A percentile compares a stretch with the other conserved stretches of the same genome.
Evolutionary conservation across 805 yeast species (phyloP).

Genomic region (Saccharomycopsis sp.): DNA sequence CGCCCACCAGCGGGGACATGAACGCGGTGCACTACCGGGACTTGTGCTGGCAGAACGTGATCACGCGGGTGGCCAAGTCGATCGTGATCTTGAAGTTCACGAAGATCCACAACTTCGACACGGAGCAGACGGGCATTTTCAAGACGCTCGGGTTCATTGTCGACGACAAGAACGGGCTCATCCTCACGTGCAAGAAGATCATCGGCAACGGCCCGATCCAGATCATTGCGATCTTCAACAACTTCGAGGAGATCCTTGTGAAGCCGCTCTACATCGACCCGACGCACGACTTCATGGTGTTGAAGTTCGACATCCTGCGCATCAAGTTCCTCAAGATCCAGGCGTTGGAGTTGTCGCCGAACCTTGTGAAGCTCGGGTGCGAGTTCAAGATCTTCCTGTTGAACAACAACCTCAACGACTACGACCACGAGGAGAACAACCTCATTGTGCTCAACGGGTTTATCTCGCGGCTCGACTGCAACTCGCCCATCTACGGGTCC

Average conservation of each 20-base stretch:
- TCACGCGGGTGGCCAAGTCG: constrained; percentile 21
- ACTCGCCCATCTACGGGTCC: constrained; percentile 21
- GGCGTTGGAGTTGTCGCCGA: constrained; percentile 20
- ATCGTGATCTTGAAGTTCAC: constrained; percentile 21
- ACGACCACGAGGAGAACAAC: constrained; percentile 21
- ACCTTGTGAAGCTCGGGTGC: constrained; percentile 21
- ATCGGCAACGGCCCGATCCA: constrained; percentile 22
- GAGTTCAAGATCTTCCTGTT: constrained; percentile 22
- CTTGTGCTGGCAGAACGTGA: constrained; percentile 22
- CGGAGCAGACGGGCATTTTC: constrained; percentile 21
- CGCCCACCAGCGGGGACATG: constrained; percentile 21
- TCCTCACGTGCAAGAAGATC: constrained; percentile 21
- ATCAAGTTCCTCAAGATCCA: constrained; percentile 21
- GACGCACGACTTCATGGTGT: constrained; percentile 21
- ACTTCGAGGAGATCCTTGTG: constrained; percentile 21
- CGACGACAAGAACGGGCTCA: constrained; percentile 20
- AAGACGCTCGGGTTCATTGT: constrained; percentile 22
- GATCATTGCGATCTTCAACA: constrained; percentile 21
- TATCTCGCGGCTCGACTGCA: constrained; percentile 21
- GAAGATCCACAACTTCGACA: constrained; percentile 21
- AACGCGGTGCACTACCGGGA: constrained; percentile 22
- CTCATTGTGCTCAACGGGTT: constrained; percentile 21
- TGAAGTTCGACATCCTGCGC: constrained; percentile 20
- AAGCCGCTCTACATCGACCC: constrained; percentile 22
- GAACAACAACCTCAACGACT: constrained; percentile 20